A percentile compares a stretch with the other conserved stretches of the same genome.
Evolutionary conservation across 306 rosid species (phyloP).

Genomic region (Rubus parviflorus): DNA sequence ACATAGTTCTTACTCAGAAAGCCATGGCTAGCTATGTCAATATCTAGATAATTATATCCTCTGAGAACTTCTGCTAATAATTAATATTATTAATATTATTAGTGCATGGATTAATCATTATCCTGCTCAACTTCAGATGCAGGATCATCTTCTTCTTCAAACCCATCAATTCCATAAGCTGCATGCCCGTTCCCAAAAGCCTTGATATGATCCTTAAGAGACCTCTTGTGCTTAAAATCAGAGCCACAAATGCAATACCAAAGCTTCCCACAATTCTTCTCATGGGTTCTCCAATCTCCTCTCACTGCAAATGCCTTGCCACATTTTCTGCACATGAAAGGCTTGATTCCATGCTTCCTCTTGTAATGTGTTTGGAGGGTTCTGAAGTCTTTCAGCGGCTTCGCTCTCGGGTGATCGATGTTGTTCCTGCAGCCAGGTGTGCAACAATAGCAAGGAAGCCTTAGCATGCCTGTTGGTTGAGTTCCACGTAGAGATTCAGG

Average conservation of each 20-base stretch:
- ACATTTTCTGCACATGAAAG: conserved; percentile 93
- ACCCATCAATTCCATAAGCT: conserved; percentile 67
- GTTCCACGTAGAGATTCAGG: conserved; percentile 95
- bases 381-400: conserved; percentile 88
- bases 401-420: conserved; percentile 90
- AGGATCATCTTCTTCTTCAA: conserved; percentile 91
- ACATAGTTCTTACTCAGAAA: conserved; percentile 1
- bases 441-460: conserved; percentile 96
- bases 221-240: conserved; percentile 94
- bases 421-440: conserved; percentile 94
- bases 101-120: conserved; percentile 55
- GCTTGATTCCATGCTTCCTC: conserved; percentile 94
- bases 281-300: conserved; percentile 98
- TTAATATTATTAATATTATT: conserved; percentile 3
- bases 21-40: conserved; percentile 5
- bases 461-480: conserved; percentile 93
- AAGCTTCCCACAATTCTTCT: conserved; percentile 94
- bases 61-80: background rate
- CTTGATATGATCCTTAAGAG: conserved; percentile 87
- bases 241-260: conserved; percentile 98
- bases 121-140: conserved; percentile 97
- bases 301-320: conserved; percentile 95
- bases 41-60: background rate
- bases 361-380: conserved; percentile 97
- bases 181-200: conserved; percentile 94